Conservation (phyloP, 345 rosid genomes). For the Rubroshorea leprosula region DNA sequence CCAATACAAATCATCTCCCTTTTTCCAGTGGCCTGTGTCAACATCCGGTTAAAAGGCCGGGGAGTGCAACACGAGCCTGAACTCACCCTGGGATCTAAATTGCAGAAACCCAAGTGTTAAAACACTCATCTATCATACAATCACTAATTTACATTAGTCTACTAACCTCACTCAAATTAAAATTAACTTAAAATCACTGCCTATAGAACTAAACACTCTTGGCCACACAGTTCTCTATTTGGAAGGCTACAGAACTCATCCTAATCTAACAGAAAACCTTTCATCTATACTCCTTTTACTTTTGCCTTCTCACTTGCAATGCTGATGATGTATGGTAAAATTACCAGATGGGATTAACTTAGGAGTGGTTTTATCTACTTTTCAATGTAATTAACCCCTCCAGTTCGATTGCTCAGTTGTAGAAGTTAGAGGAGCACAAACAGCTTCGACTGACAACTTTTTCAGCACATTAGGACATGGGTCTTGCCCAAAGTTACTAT, state of each 20-base stretch:
- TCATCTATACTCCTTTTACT: neutral
- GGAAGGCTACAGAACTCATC: no score
- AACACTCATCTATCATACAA: neutral
- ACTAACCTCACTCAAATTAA: neutral
- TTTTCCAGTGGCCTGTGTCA: no score
- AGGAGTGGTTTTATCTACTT: neutral
- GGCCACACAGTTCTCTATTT: neutral
- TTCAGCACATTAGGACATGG: neutral
- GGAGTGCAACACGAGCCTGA: no score
- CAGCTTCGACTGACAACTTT: constrained; percentile 1
- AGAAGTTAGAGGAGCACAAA: neutral
- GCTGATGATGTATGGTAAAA: neutral
- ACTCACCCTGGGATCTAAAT: no score
- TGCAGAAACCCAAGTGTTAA: neutral
- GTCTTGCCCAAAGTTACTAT: neutral
- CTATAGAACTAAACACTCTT: neutral
- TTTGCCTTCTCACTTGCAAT: neutral
- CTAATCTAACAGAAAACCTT: no score
- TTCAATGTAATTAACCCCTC: neutral
- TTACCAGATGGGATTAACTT: neutral
- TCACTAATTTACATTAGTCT: neutral
- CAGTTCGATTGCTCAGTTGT: neutral
- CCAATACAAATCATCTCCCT: no score
- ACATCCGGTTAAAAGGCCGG: no score
- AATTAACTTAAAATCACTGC: neutral